A percentile compares a stretch with the other conserved stretches of the same genome.
These are phyloP conservation scores for Chimonanthus salicifolius DNA, from an alignment of 164 flowering plant genomes.

Conservation along the genomic window DNA sequence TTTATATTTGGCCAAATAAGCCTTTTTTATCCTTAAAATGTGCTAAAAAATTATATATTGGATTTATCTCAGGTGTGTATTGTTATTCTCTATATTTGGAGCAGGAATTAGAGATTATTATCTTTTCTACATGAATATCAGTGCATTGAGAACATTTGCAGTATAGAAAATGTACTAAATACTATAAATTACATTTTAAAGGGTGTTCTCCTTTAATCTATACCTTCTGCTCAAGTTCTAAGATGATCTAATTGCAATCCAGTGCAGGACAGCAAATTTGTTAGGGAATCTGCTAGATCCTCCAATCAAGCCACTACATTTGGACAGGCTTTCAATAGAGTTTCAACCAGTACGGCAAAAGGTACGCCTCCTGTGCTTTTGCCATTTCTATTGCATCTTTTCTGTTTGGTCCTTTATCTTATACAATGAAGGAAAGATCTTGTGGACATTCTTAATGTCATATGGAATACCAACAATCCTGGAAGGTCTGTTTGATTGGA, in stretches of 20 bases:
- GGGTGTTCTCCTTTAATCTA: neutral
- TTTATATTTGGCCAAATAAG: too few species aligned
- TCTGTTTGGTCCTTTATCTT: neutral
- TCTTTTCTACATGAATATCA: too few species aligned
- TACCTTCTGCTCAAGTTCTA: neutral
- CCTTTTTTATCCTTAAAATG: too few species aligned
- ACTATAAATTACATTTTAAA: neutral
- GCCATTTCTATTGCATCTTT: neutral
- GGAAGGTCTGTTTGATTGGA: too few species aligned
- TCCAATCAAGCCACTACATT: conserved; percentile 43
- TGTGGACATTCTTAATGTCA: neutral
- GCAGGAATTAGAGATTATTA: too few species aligned
- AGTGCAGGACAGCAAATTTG: conserved; percentile 69
- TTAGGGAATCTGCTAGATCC: conserved; percentile 46
- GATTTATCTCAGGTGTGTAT: too few species aligned
- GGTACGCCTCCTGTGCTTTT: conserved; percentile 27
- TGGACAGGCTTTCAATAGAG: conserved; percentile 48
- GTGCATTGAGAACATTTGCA: too few species aligned
- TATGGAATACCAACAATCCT: too few species aligned
- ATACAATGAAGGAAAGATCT: neutral
- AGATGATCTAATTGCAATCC: conserved; percentile 16
- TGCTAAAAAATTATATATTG: too few species aligned
- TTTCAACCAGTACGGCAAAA: conserved; percentile 45
- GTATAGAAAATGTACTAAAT: too few species aligned
- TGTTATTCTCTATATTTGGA: too few species aligned